Conservation (phyloP, 2,329 filamentous ascomycete genomes). For the Chaetothyriales sp. region DNA sequence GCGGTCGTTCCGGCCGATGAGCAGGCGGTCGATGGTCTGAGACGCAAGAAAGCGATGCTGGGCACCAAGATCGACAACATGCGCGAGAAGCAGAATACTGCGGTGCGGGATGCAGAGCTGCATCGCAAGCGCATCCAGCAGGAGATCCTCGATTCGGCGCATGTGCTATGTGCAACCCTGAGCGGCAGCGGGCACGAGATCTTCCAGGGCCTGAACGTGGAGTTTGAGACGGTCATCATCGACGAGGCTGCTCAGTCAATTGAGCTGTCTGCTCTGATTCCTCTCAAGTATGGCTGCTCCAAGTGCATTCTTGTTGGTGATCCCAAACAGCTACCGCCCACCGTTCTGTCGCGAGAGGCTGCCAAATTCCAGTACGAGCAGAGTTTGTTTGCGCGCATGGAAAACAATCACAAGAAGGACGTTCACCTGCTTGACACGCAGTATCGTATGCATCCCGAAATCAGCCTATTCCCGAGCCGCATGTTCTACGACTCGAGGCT, state of each 20-base stretch:
- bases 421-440: slow-evolving; percentile 93
- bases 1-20: slow-evolving; percentile 40
- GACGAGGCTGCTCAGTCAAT: slow-evolving; percentile 98
- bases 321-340: slow-evolving; percentile 91
- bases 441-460: slow-evolving; percentile 98
- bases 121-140: slow-evolving; percentile 73
- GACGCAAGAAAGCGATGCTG: slow-evolving; percentile 59
- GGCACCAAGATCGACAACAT: slow-evolving; percentile 73
- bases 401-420: slow-evolving; percentile 72
- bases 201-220: slow-evolving; percentile 84
- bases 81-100: slow-evolving; percentile 71
- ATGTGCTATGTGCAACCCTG: slow-evolving; percentile 87
- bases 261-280: slow-evolving; percentile 88
- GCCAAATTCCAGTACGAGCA: slow-evolving; percentile 91
- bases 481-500: slow-evolving; percentile 86
- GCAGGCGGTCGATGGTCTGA: slow-evolving; percentile 62
- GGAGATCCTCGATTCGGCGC: slow-evolving; percentile 73
- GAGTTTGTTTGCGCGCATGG: slow-evolving; percentile 96
- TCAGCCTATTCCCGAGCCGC: slow-evolving; percentile 75
- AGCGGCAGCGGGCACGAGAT: slow-evolving; percentile 95
- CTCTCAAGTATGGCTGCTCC: slow-evolving; percentile 88
- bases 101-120: slow-evolving; percentile 71
- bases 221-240: slow-evolving; percentile 97
- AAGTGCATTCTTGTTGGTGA: slow-evolving; percentile 97
- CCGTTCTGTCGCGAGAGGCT: slow-evolving; percentile 85